A percentile compares a stretch with the other conserved stretches of the same genome.
Evolutionary conservation across 2,329 filamentous ascomycete species (phyloP).

Genomic region (Trichophyton mentagrophytes): DNA sequence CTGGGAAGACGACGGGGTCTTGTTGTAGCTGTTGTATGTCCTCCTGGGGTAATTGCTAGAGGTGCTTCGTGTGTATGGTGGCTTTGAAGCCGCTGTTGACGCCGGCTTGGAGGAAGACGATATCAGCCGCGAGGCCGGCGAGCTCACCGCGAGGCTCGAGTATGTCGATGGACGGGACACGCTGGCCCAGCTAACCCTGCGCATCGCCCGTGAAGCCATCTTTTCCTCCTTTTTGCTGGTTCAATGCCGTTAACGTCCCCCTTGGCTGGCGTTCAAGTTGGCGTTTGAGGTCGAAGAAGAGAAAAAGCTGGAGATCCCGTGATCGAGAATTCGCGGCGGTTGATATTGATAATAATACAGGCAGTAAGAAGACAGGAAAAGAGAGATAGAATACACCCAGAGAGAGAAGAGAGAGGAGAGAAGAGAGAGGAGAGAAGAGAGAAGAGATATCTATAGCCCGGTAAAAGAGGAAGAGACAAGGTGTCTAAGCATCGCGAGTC

Average conservation of each 20-base stretch:
- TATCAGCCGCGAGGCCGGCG: not conserved
- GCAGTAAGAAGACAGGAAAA: not conserved
- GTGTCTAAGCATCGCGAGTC: conserved; percentile 51
- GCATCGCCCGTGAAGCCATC: conserved; percentile 6
- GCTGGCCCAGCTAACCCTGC: not conserved
- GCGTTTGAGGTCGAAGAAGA: not conserved
- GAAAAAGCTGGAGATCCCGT: not conserved
- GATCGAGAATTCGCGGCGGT: not conserved
- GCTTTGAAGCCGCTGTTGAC: conserved; percentile 3
- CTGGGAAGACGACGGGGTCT: not conserved
- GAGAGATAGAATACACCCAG: not conserved
- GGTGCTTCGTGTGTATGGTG: conserved; percentile 1
- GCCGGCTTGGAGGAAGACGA: conserved; percentile 9
- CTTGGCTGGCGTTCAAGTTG: not conserved
- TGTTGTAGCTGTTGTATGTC: conserved; percentile 3
- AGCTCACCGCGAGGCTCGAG: not conserved
- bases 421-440: not conserved
- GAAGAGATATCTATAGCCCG: not conserved
- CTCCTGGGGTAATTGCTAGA: not conserved
- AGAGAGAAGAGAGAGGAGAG: too few relatives aligned
- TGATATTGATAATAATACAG: not conserved
- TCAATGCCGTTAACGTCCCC: too few relatives aligned
- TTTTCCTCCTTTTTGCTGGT: not conserved
- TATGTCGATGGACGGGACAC: not conserved
- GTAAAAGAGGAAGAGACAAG: too few relatives aligned